A percentile compares a stretch with the other conserved stretches of the same genome.
Conservation (phyloP, 1,139 yeast genomes). For the Yamadazyma siamensis region DNA sequence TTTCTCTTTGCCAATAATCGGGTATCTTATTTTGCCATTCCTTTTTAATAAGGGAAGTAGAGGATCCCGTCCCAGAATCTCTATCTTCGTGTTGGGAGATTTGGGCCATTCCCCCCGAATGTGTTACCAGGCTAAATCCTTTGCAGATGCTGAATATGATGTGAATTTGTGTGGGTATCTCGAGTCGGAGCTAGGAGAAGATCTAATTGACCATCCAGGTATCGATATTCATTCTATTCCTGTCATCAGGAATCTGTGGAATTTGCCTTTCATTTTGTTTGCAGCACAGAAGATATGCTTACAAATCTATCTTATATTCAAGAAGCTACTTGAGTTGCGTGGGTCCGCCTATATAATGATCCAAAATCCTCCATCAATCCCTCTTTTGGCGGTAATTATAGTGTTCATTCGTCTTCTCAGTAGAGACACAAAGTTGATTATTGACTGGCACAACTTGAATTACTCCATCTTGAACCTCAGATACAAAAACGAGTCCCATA, state of each 20-base stretch:
- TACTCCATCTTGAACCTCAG: slow-evolving; percentile 76
- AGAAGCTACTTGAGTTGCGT: slow-evolving; percentile 50
- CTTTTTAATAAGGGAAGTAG: slow-evolving; percentile 21
- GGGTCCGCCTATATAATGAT: slow-evolving; percentile 70
- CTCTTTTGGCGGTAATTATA: slow-evolving; percentile 65
- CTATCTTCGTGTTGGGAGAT: slow-evolving; percentile 87
- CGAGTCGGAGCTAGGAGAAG: slow-evolving; percentile 54
- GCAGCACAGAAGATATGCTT: slow-evolving; percentile 54
- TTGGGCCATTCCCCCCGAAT: slow-evolving; percentile 95
- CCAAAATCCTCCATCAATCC: slow-evolving; percentile 94
- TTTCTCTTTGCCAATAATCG: slow-evolving; percentile 32
- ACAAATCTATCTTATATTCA: slow-evolving; percentile 50
- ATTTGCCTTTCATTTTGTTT: slow-evolving; percentile 56
- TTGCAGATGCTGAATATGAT: slow-evolving; percentile 63
- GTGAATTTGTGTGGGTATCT: slow-evolving; percentile 87
- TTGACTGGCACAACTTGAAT: slow-evolving; percentile 97
- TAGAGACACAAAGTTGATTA: slow-evolving; percentile 55
- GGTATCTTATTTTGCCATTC: slow-evolving; percentile 35
- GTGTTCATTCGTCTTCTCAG: slow-evolving; percentile 52
- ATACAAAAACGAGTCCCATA: slow-evolving; percentile 51
- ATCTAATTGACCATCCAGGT: slow-evolving; percentile 46
- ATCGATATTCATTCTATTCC: slow-evolving; percentile 52
- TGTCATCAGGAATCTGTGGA: slow-evolving; percentile 37
- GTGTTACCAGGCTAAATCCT: slow-evolving; percentile 84
- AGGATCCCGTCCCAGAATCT: slow-evolving; percentile 41